A percentile compares a stretch with the other conserved stretches of the same genome.
phyloP scores from a whole-genome alignment of 2,329 filamentous ascomycete species.

The Nigrograna mackinnonii region DNA sequence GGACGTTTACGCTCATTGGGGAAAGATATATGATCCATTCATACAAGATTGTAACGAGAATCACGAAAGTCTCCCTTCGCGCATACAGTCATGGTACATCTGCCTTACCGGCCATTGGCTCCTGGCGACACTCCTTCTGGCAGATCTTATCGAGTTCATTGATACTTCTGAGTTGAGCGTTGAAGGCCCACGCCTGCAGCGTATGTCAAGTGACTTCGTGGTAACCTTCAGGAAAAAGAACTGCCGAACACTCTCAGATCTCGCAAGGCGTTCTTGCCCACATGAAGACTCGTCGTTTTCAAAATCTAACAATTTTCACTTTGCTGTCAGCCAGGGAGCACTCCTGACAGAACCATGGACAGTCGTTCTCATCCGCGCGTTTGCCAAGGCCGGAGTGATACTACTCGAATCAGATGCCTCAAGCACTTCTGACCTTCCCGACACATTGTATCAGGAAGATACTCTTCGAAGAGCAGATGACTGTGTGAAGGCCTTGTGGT shows the following conservation, averaged over 20 bases:
- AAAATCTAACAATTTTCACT: slow-evolving; percentile 52
- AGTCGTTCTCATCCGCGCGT: slow-evolving; percentile 57
- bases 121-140: slow-evolving; percentile 58
- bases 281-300: slow-evolving; percentile 27
- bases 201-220: slow-evolving; percentile 38
- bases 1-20: slow-evolving; percentile 60
- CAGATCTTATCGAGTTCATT: slow-evolving; percentile 57
- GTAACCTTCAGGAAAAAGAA: slow-evolving; percentile 48
- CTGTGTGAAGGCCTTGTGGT: slow-evolving; percentile 59
- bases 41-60: slow-evolving; percentile 56
- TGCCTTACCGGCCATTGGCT: slow-evolving; percentile 63
- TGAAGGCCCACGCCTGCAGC: slow-evolving; percentile 23
- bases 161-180: slow-evolving; percentile 43
- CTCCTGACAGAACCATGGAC: slow-evolving; percentile 66
- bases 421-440: slow-evolving; percentile 5
- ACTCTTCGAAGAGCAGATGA: slow-evolving; percentile 47
- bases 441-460: slow-evolving; percentile 18
- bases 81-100: slow-evolving; percentile 64
- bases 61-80: slow-evolving; percentile 54
- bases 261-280: slow-evolving; percentile 52
- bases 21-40: slow-evolving; percentile 55
- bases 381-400: slow-evolving; percentile 52
- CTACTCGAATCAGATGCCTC: slow-evolving; percentile 41
- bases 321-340: slow-evolving; percentile 57
- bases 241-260: slow-evolving; percentile 51